Evolutionary conservation across 352 stramenopile species (phyloP).

Genomic region (Globisporangium spiculum): DNA sequence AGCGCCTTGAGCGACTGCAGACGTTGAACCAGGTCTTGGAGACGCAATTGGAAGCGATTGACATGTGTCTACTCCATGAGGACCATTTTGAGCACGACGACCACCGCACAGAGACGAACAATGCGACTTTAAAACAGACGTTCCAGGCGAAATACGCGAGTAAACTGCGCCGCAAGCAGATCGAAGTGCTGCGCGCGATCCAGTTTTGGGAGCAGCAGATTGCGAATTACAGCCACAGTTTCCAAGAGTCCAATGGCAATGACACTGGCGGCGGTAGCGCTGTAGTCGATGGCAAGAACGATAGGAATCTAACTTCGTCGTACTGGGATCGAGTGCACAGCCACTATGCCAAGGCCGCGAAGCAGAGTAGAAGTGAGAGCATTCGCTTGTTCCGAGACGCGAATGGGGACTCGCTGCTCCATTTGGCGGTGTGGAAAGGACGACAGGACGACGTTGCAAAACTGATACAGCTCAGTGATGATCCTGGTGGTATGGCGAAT

Average conservation of each 20-base stretch:
- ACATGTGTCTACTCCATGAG: constrained; percentile 34
- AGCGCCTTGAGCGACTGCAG: constrained; percentile 27
- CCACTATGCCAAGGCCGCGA: constrained; percentile 10
- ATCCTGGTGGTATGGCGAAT: constrained; percentile 31
- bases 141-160: constrained; percentile 40
- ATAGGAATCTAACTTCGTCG: not conserved
- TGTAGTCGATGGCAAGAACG: not conserved
- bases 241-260: not conserved
- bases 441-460: constrained; percentile 25
- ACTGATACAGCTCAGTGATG: constrained; percentile 27
- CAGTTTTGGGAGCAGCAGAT: constrained; percentile 31
- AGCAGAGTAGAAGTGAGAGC: not conserved
- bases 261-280: not conserved
- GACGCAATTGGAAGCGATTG: constrained; percentile 30
- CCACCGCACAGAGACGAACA: not conserved
- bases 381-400: constrained; percentile 7
- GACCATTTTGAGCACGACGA: constrained; percentile 12
- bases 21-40: constrained; percentile 21
- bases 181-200: constrained; percentile 20
- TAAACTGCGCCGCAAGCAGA: constrained; percentile 28
- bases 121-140: constrained; percentile 5
- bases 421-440: constrained; percentile 49
- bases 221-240: constrained; percentile 2
- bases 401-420: constrained; percentile 49
- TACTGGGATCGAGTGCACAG: constrained; percentile 27